Percentiles rank a stretch among this genome's conserved stretches.
These are phyloP conservation scores for Bipolaris gigantea DNA, from an alignment of 2,329 filamentous ascomycete species.

Conservation along the genomic window DNA sequence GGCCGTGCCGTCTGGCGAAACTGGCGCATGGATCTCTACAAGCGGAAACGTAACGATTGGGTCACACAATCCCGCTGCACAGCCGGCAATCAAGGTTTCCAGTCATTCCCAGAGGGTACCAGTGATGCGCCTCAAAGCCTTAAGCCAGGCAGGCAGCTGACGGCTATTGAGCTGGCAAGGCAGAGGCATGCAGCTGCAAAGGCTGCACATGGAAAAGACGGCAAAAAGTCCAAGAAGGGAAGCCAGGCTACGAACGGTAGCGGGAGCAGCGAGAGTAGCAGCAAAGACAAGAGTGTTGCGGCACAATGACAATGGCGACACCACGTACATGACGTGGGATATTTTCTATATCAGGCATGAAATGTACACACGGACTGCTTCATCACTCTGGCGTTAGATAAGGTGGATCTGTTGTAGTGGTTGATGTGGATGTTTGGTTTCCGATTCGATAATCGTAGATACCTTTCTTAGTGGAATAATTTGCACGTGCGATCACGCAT, in stretches of 20 bases:
- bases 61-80: slow-evolving; percentile 59
- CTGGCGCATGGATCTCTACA: slow-evolving; percentile 74
- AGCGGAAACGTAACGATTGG: slow-evolving; percentile 65
- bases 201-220: slow-evolving; percentile 37
- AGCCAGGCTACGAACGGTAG: slow-evolving; percentile 17
- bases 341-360: slow-evolving; percentile 20
- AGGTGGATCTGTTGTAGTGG: not conserved
- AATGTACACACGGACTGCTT: slow-evolving; percentile 3
- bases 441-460: slow-evolving; percentile 35
- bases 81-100: slow-evolving; percentile 55
- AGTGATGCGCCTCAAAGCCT: slow-evolving; percentile 22
- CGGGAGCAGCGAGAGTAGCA: slow-evolving; percentile 26
- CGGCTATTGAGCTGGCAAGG: slow-evolving; percentile 58
- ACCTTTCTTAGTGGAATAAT: slow-evolving; percentile 23
- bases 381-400: slow-evolving; percentile 24
- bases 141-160: slow-evolving; percentile 34
- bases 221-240: slow-evolving; percentile 29
- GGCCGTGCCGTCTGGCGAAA: slow-evolving; percentile 73
- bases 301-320: slow-evolving; percentile 23
- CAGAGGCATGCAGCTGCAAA: slow-evolving; percentile 57
- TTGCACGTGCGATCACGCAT: slow-evolving; percentile 3
- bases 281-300: slow-evolving; percentile 29
- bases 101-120: slow-evolving; percentile 51
- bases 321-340: slow-evolving; percentile 5
- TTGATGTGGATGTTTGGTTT: slow-evolving; percentile 13